These are phyloP conservation scores for Melanogaster broomeanus DNA, from an alignment of 768 basidiomycete species.

Conservation along the genomic window DNA sequence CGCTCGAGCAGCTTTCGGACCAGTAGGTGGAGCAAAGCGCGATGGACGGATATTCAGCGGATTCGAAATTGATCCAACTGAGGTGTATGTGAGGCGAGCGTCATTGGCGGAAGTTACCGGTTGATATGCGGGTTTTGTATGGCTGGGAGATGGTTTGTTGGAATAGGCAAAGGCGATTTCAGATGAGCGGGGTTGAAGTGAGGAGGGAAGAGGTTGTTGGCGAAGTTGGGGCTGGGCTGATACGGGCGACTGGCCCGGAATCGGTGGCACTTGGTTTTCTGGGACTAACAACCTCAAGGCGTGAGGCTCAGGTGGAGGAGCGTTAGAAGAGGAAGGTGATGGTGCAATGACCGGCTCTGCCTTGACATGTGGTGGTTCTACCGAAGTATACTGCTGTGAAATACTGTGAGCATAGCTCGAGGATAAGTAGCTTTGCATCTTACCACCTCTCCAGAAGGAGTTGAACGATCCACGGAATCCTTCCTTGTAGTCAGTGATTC, in stretches of 20 bases:
- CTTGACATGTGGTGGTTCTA: slow-evolving; percentile 19
- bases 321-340: slow-evolving; percentile 10
- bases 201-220: slow-evolving; percentile 6
- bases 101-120: slow-evolving; percentile 31
- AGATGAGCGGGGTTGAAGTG: slow-evolving; percentile 19
- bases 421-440: not conserved
- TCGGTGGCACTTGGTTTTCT: slow-evolving; percentile 10
- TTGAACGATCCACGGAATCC: slow-evolving; percentile 17
- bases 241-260: slow-evolving; percentile 6
- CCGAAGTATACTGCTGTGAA: slow-evolving; percentile 13
- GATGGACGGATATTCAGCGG: slow-evolving; percentile 59
- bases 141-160: slow-evolving; percentile 14
- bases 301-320: slow-evolving; percentile 9
- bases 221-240: slow-evolving; percentile 12
- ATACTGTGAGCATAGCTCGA: not conserved
- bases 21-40: slow-evolving; percentile 12
- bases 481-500: slow-evolving; percentile 22
- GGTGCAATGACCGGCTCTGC: slow-evolving; percentile 15
- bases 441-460: slow-evolving; percentile 15
- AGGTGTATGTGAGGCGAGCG: slow-evolving; percentile 37
- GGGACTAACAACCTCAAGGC: slow-evolving; percentile 9
- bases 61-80: slow-evolving; percentile 48
- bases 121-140: slow-evolving; percentile 24
- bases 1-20: slow-evolving; percentile 10
- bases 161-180: slow-evolving; percentile 13